Evolutionary conservation across 768 basidiomycete species (phyloP).

Genomic region (Harrya chromipes): DNA sequence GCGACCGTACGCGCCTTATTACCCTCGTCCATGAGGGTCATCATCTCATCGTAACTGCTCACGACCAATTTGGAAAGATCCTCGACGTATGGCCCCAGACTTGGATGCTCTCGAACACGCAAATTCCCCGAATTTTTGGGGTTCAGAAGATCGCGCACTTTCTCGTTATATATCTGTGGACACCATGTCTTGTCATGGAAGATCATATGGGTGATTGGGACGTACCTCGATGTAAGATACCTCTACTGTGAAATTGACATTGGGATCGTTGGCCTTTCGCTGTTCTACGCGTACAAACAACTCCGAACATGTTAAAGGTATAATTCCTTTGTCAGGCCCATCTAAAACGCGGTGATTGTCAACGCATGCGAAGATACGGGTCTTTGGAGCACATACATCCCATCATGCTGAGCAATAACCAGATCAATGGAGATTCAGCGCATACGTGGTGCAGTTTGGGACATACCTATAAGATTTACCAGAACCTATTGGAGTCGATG

Average conservation of each 20-base stretch:
- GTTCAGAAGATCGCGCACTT: constrained; percentile 95
- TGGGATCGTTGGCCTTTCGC: constrained; percentile 60
- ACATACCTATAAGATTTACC: constrained; percentile 89
- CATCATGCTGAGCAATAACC: constrained; percentile 70
- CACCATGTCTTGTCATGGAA: background rate
- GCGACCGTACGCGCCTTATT: constrained; percentile 99
- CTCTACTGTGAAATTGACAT: constrained; percentile 85
- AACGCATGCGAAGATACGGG: constrained; percentile 1
- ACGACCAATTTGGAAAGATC: constrained; percentile 93
- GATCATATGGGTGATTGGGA: background rate
- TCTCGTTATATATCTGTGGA: constrained; percentile 89
- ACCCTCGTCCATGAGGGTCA: constrained; percentile 99
- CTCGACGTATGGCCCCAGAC: constrained; percentile 96
- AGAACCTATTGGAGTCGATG: constrained; percentile 52
- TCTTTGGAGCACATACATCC: constrained; percentile 61
- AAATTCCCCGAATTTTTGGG: constrained; percentile 96
- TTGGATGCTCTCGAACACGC: constrained; percentile 96
- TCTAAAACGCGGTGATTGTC: constrained; percentile 45
- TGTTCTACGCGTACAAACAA: constrained; percentile 79
- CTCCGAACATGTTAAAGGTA: constrained; percentile 92
- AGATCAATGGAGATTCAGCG: constrained; percentile 6
- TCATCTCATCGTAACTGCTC: constrained; percentile 91
- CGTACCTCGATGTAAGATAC: constrained; percentile 95
- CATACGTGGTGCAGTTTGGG: background rate
- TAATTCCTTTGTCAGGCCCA: constrained; percentile 95